These are phyloP conservation scores for Exophiala dermatitidis DNA, from an alignment of 2,329 filamentous ascomycete species.

Conservation along the genomic window DNA sequence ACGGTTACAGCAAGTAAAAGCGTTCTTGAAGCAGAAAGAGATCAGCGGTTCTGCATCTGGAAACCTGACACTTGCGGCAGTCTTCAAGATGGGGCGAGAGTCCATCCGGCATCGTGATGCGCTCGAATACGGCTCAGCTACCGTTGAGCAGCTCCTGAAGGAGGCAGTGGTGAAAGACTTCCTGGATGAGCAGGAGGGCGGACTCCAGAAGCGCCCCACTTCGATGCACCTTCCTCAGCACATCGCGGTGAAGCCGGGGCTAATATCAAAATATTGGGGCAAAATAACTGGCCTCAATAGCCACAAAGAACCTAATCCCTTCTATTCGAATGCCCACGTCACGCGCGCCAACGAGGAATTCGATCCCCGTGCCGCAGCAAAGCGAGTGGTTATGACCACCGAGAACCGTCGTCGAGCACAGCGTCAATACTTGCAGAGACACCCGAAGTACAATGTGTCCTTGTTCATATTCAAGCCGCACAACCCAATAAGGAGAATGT, in stretches of 20 bases:
- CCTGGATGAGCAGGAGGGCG: constrained; percentile 61
- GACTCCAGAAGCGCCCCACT: constrained; percentile 25
- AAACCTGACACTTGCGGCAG: constrained; percentile 68
- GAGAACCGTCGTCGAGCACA: constrained; percentile 80
- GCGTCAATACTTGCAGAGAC: constrained; percentile 75
- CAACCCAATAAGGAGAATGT: constrained; percentile 71
- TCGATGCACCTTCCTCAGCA: constrained; percentile 32
- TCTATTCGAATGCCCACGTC: constrained; percentile 75
- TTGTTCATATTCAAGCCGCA: constrained; percentile 76
- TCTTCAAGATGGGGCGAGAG: constrained; percentile 58
- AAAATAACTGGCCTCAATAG: constrained; percentile 51
- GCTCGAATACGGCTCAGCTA: constrained; percentile 82
- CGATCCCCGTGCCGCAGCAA: constrained; percentile 81
- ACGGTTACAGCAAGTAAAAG: constrained; percentile 88
- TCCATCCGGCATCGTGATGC: constrained; percentile 65
- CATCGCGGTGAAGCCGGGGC: constrained; percentile 49
- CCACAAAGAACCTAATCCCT: constrained; percentile 79
- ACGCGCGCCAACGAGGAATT: constrained; percentile 66
- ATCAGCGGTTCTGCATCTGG: constrained; percentile 56
- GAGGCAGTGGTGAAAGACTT: constrained; percentile 94
- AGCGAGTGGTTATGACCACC: constrained; percentile 77
- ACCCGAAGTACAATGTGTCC: constrained; percentile 88
- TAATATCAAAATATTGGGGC: constrained; percentile 56
- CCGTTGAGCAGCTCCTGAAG: constrained; percentile 92
- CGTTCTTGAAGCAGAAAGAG: constrained; percentile 87